Conservation (phyloP, 805 yeast species). For the Metschnikowia shivogae region DNA sequence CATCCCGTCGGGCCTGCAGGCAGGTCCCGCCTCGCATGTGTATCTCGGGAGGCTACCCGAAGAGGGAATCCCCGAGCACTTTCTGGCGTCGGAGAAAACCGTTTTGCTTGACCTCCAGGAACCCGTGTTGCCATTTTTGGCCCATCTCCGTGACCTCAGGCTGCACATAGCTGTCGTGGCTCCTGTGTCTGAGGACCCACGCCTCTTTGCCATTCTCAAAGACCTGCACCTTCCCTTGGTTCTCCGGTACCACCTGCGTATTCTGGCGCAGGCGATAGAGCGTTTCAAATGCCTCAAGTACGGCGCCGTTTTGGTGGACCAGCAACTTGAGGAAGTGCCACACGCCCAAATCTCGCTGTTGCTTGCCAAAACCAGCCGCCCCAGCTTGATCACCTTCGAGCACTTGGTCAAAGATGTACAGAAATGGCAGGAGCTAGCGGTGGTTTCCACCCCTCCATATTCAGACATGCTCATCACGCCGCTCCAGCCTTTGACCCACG, state of each 20-base stretch:
- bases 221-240: slow-evolving; percentile 2
- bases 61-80: background rate
- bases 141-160: background rate
- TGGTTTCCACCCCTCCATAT: background rate
- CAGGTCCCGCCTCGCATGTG: background rate
- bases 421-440: slow-evolving; percentile 4
- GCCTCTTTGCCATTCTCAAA: slow-evolving; percentile 1
- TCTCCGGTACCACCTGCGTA: background rate
- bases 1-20: background rate
- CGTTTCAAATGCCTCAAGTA: slow-evolving; percentile 12
- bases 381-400: slow-evolving; percentile 3
- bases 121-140: background rate
- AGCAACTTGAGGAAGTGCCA: background rate
- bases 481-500: slow-evolving; percentile 62
- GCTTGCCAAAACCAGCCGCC: background rate
- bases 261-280: background rate
- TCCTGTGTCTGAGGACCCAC: slow-evolving; percentile 3
- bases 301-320: slow-evolving; percentile 5
- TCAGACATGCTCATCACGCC: slow-evolving; percentile 43
- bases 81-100: slow-evolving; percentile 1
- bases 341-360: background rate
- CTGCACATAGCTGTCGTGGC: slow-evolving; percentile 4
- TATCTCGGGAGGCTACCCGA: background rate
- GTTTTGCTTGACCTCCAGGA: background rate
- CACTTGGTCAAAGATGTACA: background rate